Evolutionary conservation across 352 stramenopile species (phyloP).

Genomic region (Globisporangium abappressorium): DNA sequence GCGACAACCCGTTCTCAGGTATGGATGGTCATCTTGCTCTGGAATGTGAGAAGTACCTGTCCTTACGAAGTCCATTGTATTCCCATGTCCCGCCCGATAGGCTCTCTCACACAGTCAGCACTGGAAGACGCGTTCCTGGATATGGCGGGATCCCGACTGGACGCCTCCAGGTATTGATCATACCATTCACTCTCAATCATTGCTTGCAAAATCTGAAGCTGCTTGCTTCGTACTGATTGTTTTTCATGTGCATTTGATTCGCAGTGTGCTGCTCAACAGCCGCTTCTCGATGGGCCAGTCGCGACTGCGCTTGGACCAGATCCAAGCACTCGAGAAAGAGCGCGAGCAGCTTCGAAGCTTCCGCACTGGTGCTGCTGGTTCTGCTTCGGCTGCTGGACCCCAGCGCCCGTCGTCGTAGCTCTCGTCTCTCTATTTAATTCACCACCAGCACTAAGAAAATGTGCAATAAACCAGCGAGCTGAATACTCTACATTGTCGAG

Average conservation of each 20-base stretch:
- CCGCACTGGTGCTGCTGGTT: not conserved
- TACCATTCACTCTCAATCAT: not conserved
- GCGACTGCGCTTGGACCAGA: constrained; percentile 23
- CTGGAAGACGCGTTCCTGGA: constrained; percentile 84
- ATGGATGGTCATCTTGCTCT: not conserved
- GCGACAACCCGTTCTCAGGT: constrained; percentile 53
- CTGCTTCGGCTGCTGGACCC: not conserved
- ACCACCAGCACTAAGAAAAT: not conserved
- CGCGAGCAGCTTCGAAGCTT: not conserved
- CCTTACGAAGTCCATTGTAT: not conserved
- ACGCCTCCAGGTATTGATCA: constrained; percentile 48
- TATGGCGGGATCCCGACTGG: constrained; percentile 75
- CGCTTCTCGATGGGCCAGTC: constrained; percentile 41
- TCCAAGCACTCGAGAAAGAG: constrained; percentile 18
- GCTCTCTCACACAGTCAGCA: constrained; percentile 75
- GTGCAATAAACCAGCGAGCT: not conserved
- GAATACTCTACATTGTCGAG: too few species aligned
- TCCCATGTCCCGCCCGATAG: constrained; percentile 6
- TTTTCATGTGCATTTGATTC: not conserved
- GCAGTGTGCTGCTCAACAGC: constrained; percentile 60
- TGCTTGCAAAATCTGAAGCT: too few species aligned
- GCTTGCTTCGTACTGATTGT: not conserved
- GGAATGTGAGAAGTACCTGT: not conserved
- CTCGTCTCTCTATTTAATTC: constrained; percentile 9
- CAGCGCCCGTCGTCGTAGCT: not conserved